Conservation (phyloP, 257 asterid genomes). For the Fraxinus americana region DNA sequence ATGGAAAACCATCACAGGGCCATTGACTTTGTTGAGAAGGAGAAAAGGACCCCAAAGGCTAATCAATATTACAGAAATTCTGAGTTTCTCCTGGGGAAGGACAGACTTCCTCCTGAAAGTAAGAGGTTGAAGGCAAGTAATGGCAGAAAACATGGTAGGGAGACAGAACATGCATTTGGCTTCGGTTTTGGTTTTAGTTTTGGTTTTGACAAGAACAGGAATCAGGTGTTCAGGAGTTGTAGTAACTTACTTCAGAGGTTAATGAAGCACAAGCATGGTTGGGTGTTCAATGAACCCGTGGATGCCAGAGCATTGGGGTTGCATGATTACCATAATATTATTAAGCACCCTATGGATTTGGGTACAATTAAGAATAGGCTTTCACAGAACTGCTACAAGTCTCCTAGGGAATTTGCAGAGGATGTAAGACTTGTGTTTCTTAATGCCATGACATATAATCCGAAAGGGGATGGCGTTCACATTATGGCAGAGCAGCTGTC, state of each 20-base stretch:
- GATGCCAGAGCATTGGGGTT: constrained; percentile 63
- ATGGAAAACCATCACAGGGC: constrained; percentile 44
- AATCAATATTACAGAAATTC: constrained; percentile 79
- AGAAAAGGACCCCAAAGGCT: constrained; percentile 93
- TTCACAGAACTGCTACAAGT: constrained; percentile 65
- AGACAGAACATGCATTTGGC: constrained; percentile 31
- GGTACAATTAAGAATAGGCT: constrained; percentile 76
- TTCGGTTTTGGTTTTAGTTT: too few species aligned
- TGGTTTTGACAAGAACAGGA: constrained; percentile 52
- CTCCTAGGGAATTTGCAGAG: constrained; percentile 76
- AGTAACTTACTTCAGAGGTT: constrained; percentile 74
- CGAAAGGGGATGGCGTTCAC: constrained; percentile 86
- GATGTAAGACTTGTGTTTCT: constrained; percentile 86
- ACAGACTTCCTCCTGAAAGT: constrained; percentile 79
- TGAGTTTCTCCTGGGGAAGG: constrained; percentile 89
- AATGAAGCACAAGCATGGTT: constrained; percentile 84
- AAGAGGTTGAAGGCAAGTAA: constrained; percentile 64
- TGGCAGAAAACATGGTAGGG: constrained; percentile 53
- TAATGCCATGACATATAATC: constrained; percentile 94
- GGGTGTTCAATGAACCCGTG: constrained; percentile 92
- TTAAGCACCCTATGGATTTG: constrained; percentile 90
- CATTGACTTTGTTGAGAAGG: constrained; percentile 66
- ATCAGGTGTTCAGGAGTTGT: constrained; percentile 63
- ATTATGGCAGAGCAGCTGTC: constrained; percentile 73
- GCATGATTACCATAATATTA: constrained; percentile 76